A percentile compares a stretch with the other conserved stretches of the same genome.
Conservation (phyloP, 192 early-diverging fungal genomes). For the Spinellus fusiger region DNA sequence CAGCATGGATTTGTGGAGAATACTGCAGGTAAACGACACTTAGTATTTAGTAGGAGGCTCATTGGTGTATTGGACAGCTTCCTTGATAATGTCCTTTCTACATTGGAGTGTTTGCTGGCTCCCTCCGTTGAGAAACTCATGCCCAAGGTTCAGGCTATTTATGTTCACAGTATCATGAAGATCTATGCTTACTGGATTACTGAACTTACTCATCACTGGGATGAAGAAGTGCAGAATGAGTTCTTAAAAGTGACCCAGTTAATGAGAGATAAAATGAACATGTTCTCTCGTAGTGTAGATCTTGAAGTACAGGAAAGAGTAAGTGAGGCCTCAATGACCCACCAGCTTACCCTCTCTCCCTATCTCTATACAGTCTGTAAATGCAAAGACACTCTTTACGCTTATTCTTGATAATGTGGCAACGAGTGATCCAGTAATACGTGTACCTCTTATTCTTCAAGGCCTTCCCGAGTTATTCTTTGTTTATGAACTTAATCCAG, state of each 20-base stretch:
- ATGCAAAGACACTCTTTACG: constrained; percentile 42
- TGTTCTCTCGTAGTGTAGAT: constrained; percentile 47
- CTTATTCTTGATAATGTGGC: constrained; percentile 40
- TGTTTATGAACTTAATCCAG: constrained; percentile 83
- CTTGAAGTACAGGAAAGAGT: constrained; percentile 81
- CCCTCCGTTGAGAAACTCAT: constrained; percentile 45
- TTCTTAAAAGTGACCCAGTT: constrained; percentile 42
- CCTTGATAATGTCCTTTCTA: constrained; percentile 28
- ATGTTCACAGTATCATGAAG: constrained; percentile 67
- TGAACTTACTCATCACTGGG: constrained; percentile 45
- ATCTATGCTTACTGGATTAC: constrained; percentile 60
- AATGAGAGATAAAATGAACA: constrained; percentile 40
- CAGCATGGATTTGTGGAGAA: constrained; percentile 90
- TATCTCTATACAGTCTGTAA: constrained; percentile 32
- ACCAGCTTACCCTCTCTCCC: neutral
- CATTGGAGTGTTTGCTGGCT: constrained; percentile 38
- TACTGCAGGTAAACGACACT: constrained; percentile 57
- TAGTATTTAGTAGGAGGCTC: constrained; percentile 25
- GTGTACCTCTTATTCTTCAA: constrained; percentile 43
- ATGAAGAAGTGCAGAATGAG: constrained; percentile 39
- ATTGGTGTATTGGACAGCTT: constrained; percentile 11
- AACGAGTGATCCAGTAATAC: constrained; percentile 17
- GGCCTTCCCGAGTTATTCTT: constrained; percentile 66
- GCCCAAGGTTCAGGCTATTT: constrained; percentile 56
- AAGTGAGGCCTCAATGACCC: constrained; percentile 18